phyloP scores from a whole-genome alignment of 345 rosid species.

The Noccaea caerulescens region DNA sequence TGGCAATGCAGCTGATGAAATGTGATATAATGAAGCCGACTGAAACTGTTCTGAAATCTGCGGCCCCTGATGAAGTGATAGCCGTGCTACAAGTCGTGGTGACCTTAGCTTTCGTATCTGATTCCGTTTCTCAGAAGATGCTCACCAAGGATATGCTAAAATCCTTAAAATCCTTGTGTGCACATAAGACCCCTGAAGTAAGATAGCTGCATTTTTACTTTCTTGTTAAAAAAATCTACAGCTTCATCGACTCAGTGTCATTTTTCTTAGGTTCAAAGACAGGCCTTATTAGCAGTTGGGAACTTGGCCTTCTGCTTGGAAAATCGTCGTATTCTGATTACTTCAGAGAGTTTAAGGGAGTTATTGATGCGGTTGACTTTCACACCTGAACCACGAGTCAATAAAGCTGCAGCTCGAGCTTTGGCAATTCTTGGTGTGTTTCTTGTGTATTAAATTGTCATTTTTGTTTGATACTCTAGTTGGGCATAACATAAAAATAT shows the following conservation, averaged over 20 bases:
- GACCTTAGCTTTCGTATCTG: slow-evolving; percentile 85
- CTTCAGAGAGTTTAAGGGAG: slow-evolving; percentile 95
- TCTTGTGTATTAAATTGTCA: slow-evolving; percentile 10
- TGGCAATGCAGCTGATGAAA: slow-evolving; percentile 93
- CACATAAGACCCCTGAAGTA: slow-evolving; percentile 82
- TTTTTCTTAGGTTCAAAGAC: slow-evolving; percentile 78
- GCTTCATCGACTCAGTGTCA: slow-evolving; percentile 35
- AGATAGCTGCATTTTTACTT: slow-evolving; percentile 36
- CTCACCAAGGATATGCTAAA: slow-evolving; percentile 82
- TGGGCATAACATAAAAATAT: slow-evolving; percentile 7
- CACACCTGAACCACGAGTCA: slow-evolving; percentile 78
- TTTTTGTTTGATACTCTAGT: slow-evolving; percentile 15
- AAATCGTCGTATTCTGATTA: slow-evolving; percentile 83
- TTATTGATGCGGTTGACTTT: slow-evolving; percentile 84
- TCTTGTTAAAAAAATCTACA: slow-evolving; percentile 13
- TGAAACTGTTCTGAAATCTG: slow-evolving; percentile 82
- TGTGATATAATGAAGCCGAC: slow-evolving; percentile 96
- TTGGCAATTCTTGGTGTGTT: slow-evolving; percentile 93
- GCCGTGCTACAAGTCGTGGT: slow-evolving; percentile 91
- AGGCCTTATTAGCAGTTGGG: slow-evolving; percentile 88
- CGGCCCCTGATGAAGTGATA: slow-evolving; percentile 72
- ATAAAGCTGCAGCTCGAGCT: slow-evolving; percentile 97
- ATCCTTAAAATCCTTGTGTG: slow-evolving; percentile 81
- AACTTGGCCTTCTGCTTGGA: slow-evolving; percentile 94
- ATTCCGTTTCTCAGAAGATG: slow-evolving; percentile 87